A percentile compares a stretch with the other conserved stretches of the same genome.
Conservation (phyloP, 106 monocot species). For the Vanilla planifolia region DNA sequence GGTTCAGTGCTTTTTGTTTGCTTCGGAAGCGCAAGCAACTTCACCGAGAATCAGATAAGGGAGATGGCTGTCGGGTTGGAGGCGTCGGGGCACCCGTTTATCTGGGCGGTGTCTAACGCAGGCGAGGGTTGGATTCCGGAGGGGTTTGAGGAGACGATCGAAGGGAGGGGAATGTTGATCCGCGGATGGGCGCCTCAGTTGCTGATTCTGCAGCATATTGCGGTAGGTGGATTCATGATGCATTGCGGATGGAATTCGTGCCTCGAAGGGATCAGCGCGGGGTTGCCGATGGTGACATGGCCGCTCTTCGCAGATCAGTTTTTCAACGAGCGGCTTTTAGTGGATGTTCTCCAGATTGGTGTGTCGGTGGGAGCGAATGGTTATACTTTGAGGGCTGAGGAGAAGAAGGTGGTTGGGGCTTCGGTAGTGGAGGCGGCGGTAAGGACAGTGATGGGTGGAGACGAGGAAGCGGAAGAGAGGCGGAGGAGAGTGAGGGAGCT, state of each 20-base stretch:
- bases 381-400: neutral
- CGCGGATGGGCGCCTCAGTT: conserved; percentile 6
- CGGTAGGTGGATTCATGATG: conserved; percentile 7
- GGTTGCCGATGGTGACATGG: conserved; percentile 18
- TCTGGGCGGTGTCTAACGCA: neutral
- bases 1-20: conserved; percentile 38
- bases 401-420: neutral
- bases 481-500: conserved; percentile 7
- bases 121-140: neutral
- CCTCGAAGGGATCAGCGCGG: conserved; percentile 2
- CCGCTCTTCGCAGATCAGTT: conserved; percentile 15
- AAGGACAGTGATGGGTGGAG: conserved; percentile 1
- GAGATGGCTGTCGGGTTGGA: conserved; percentile 22
- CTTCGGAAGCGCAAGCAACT: conserved; percentile 41
- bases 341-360: conserved; percentile 12
- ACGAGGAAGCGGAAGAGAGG: conserved; percentile 1
- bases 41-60: conserved; percentile 17
- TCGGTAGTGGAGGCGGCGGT: conserved; percentile 5
- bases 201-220: neutral
- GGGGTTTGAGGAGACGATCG: neutral
- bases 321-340: conserved; percentile 15
- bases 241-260: conserved; percentile 23
- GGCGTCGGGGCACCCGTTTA: conserved; percentile 6
- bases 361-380: conserved; percentile 9
- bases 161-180: neutral